Evolutionary conservation across 2,329 filamentous ascomycete species (phyloP), one percentile per base, ranked within the genome.

Genomic region (Nannizzia gypsea): DNA sequence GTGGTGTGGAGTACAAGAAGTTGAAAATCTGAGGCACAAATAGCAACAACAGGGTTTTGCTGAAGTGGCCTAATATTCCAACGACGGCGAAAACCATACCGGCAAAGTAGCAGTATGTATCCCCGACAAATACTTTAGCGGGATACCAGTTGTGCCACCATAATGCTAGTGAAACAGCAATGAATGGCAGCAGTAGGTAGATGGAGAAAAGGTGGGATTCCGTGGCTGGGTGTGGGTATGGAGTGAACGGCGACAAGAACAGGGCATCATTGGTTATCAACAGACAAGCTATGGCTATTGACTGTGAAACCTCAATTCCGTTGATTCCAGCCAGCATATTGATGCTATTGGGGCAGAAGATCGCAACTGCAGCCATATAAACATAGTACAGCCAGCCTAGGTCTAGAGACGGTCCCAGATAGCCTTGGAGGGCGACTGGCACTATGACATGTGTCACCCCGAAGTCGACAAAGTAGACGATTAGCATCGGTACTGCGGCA

Each of bases 261-360:
- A 97, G 81, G 58, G 82, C 78, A 72, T 97, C 93, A 76, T 99
- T 99, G 71, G 90, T 76, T 62, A 87, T 83, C 65, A 99, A 83
- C 57, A 97, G 81, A 58, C 85, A 73, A 26, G 91, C 92, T 70
- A 99, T 89, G 64, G 96, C 88, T 63, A 99, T 79, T 62, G 90
- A 96, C 76, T 99, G 93, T 9, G 88, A 85, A 59, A 97, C 93
- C 73, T 99, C 93, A 71, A 99, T 93, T 59, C 93, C 93, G 73
- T 99, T 99, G 74, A 99, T 89, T n/a, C 93, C 93, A 0, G 93
- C 93, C n/a, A 99, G 80, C 76, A 99, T 99, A 78, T 99, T 99
- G 82, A 99, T 99, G 73, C 90, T 90, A 77, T 99, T 97, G 5
- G 93, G 91, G 66, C 90, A 95, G 78, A 99, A 99, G 73, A 99